Evolutionary conservation across 345 rosid genomes (phyloP).

Genomic region (Syzygium grande): DNA sequence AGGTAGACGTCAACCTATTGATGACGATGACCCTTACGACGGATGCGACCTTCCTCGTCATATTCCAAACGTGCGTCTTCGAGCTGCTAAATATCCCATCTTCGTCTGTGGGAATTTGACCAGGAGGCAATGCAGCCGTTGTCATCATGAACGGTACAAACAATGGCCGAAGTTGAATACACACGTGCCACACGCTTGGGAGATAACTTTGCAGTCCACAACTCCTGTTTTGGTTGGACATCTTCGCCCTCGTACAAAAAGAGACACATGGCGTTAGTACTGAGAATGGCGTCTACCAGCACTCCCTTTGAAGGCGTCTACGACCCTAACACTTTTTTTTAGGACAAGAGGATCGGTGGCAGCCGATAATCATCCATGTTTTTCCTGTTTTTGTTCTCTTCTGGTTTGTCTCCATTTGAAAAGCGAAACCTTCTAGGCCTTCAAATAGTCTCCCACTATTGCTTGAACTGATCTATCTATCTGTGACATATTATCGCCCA

Average conservation of each 20-base stretch:
- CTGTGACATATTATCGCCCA: background rate
- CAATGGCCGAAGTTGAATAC: background rate
- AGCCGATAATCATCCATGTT: background rate
- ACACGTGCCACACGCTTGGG: background rate
- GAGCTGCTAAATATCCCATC: background rate
- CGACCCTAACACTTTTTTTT: background rate
- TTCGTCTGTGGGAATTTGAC: background rate
- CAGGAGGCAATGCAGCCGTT: background rate
- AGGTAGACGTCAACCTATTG: background rate
- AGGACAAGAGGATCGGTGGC: background rate
- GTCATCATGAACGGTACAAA: too few relatives aligned
- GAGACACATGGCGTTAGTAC: background rate
- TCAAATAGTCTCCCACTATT: background rate
- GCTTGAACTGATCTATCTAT: background rate
- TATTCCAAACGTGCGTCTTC: background rate
- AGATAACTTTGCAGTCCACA: background rate
- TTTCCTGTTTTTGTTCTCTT: background rate
- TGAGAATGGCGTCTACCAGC: background rate
- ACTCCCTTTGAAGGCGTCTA: background rate
- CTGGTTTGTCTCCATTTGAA: background rate
- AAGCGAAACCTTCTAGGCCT: background rate
- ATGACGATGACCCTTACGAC: background rate
- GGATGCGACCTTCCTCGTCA: background rate
- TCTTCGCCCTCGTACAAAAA: background rate
- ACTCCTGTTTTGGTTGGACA: background rate